Evolutionary conservation across 805 yeast genomes (phyloP).

Genomic region (Schwanniomyces yamadae): DNA sequence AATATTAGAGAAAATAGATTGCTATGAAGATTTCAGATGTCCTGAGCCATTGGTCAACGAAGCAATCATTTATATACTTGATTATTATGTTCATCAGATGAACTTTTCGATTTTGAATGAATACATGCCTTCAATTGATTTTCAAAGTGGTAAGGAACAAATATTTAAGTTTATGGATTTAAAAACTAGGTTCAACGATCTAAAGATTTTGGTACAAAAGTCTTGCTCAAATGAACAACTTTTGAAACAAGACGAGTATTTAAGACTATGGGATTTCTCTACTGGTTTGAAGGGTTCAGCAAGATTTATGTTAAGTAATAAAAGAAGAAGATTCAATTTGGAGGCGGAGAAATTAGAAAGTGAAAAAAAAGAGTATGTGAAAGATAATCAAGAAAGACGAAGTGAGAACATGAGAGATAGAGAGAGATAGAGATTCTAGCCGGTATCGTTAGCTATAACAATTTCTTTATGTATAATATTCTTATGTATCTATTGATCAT

Average conservation of each 20-base stretch:
- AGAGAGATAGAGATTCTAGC: no score
- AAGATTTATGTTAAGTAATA: constrained; percentile 54
- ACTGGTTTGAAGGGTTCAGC: constrained; percentile 40
- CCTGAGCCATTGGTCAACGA: constrained; percentile 47
- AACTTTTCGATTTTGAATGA: constrained; percentile 50
- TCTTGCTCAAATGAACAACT: constrained; percentile 22
- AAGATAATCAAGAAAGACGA: no score
- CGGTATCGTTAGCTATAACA: background rate
- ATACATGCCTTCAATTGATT: constrained; percentile 37
- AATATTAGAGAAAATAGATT: constrained; percentile 32
- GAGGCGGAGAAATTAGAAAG: constrained; percentile 25
- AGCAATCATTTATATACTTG: constrained; percentile 56
- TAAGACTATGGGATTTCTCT: constrained; percentile 44
- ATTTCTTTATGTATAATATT: background rate
- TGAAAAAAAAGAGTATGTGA: constrained; percentile 1
- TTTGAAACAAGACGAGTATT: constrained; percentile 46
- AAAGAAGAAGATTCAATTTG: constrained; percentile 44
- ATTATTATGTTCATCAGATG: constrained; percentile 59
- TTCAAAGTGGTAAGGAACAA: constrained; percentile 43
- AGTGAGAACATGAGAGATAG: background rate
- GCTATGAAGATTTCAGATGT: constrained; percentile 36
- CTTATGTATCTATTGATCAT: constrained; percentile 4
- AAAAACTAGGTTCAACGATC: constrained; percentile 42
- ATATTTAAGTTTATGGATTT: constrained; percentile 47
- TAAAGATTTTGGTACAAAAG: constrained; percentile 31